Conservation (phyloP, 1,139 yeast species). For the Hemisphaericaspora xylofermentans region DNA sequence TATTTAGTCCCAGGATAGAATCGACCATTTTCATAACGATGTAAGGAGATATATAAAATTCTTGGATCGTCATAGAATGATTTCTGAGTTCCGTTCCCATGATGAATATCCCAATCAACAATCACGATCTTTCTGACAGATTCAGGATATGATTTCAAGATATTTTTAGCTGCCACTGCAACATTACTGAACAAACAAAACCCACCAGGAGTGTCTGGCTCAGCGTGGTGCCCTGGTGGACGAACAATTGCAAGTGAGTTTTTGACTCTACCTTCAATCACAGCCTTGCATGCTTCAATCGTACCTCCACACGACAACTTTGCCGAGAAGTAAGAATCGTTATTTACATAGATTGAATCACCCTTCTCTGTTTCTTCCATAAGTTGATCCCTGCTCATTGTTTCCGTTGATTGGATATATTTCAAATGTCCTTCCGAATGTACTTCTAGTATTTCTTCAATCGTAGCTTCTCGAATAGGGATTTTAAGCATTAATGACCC, state of each 20-base stretch:
- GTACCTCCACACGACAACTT: conserved; percentile 95
- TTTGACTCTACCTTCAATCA: conserved; percentile 87
- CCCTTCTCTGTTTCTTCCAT: conserved; percentile 86
- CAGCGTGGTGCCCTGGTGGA: conserved; percentile 99
- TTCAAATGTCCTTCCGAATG: conserved; percentile 81
- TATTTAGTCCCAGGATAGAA: conserved; percentile 91
- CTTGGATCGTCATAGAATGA: conserved; percentile 87
- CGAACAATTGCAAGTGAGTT: conserved; percentile 93
- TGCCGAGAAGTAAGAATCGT: conserved; percentile 86
- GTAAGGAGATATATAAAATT: conserved; percentile 86
- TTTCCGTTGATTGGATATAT: conserved; percentile 71
- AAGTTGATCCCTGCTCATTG: conserved; percentile 76
- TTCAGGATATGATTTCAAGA: conserved; percentile 82
- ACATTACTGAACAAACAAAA: conserved; percentile 95
- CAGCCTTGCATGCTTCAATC: conserved; percentile 94
- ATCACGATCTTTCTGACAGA: conserved; percentile 80
- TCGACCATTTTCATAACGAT: conserved; percentile 87
- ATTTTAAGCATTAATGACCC: conserved; percentile 89
- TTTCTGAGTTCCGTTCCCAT: conserved; percentile 97
- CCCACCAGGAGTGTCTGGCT: conserved; percentile 96
- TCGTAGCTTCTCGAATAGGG: conserved; percentile 85
- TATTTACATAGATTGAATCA: conserved; percentile 92
- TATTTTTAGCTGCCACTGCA: conserved; percentile 92
- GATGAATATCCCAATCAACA: conserved; percentile 97
- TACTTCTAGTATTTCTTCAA: conserved; percentile 82